A percentile compares a stretch with the other conserved stretches of the same genome.
These are phyloP conservation scores for Brassica rapa DNA, from an alignment of 345 rosid species.

Conservation along the genomic window DNA sequence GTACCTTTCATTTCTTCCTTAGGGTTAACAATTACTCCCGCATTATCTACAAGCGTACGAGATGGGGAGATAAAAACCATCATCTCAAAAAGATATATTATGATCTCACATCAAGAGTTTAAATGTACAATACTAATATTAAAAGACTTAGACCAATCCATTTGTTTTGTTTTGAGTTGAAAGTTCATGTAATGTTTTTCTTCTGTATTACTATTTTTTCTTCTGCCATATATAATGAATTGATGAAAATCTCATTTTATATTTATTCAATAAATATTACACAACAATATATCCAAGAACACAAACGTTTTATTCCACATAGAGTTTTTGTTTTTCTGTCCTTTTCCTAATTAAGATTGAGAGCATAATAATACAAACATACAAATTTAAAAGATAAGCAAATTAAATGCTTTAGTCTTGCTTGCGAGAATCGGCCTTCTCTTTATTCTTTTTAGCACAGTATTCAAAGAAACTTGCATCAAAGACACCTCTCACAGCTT, in stretches of 20 bases:
- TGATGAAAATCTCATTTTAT: not conserved
- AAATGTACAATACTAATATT: not conserved
- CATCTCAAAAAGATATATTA: not conserved
- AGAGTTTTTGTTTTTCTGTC: not conserved
- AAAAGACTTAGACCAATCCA: not conserved
- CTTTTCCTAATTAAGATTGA: not conserved
- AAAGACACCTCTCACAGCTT: constrained; percentile 66
- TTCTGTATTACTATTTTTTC: not conserved
- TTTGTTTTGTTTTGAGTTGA: not conserved
- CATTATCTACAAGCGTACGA: constrained; percentile 60
- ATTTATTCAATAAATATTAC: not conserved
- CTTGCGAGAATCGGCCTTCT: constrained; percentile 29
- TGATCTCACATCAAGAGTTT: not conserved
- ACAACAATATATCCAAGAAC: not conserved
- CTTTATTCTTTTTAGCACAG: constrained; percentile 58
- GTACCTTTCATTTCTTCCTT: constrained; percentile 97
- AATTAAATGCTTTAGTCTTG: constrained; percentile 15
- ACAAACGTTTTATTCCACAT: not conserved
- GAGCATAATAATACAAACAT: not conserved
- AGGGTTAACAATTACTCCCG: constrained; percentile 92
- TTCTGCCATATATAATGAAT: not conserved
- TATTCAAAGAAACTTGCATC: constrained; percentile 80
- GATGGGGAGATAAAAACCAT: not conserved
- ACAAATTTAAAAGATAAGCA: not conserved
- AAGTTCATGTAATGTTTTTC: not conserved